Evolutionary conservation across 1,139 yeast genomes (phyloP).

Genomic region (Protomyces lactucae-debilis): DNA sequence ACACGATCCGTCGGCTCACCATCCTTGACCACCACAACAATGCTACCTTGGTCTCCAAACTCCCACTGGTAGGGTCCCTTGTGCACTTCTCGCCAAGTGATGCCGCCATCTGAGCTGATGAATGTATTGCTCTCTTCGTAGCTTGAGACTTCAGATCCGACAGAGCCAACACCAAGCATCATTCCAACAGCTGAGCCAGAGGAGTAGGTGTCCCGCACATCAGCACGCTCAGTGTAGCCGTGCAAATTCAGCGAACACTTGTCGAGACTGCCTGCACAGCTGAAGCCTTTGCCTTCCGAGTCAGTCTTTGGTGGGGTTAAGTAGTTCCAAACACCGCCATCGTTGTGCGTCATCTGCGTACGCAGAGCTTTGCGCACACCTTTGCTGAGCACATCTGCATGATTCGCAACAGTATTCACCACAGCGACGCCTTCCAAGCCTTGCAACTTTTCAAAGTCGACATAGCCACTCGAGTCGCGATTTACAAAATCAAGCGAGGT

Average conservation of each 20-base stretch:
- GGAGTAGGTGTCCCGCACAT: constrained; percentile 76
- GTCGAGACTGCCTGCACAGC: constrained; percentile 47
- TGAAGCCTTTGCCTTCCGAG: constrained; percentile 54
- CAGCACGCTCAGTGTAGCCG: constrained; percentile 84
- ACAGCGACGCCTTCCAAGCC: constrained; percentile 85
- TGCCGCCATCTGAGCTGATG: constrained; percentile 81
- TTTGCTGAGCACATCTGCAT: constrained; percentile 42
- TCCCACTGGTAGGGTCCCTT: constrained; percentile 87
- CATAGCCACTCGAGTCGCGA: constrained; percentile 66
- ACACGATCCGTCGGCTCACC: constrained; percentile 55
- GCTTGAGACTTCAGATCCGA: constrained; percentile 59
- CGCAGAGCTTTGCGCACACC: constrained; percentile 53
- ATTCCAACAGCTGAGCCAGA: constrained; percentile 87
- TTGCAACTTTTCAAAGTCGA: constrained; percentile 80
- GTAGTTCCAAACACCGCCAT: constrained; percentile 83
- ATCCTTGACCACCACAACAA: constrained; percentile 65
- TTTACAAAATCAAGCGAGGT: constrained; percentile 68
- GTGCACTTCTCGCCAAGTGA: constrained; percentile 73
- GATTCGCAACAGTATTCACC: constrained; percentile 62
- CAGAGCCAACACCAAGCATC: constrained; percentile 84
- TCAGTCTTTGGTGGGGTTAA: constrained; percentile 59
- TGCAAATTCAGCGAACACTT: constrained; percentile 80
- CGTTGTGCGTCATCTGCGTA: constrained; percentile 77
- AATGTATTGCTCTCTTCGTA: constrained; percentile 60
- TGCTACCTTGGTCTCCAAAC: constrained; percentile 89